A percentile compares a stretch with the other conserved stretches of the same genome.
Evolutionary conservation across 768 basidiomycete genomes (phyloP).

Genomic region (Boletus rubescentipes): DNA sequence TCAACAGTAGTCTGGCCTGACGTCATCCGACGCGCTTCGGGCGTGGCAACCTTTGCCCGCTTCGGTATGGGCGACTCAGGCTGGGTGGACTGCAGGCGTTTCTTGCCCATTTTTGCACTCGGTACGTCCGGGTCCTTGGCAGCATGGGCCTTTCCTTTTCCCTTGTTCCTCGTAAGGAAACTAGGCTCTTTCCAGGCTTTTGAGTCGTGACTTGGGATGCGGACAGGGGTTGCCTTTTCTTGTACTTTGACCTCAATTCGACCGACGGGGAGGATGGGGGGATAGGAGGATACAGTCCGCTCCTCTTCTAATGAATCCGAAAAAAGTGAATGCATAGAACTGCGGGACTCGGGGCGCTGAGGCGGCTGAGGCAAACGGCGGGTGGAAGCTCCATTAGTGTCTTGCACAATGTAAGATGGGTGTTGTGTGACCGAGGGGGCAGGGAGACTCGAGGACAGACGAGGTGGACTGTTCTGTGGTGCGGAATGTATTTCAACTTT

Average conservation of each 20-base stretch:
- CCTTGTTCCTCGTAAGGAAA: conserved; percentile 26
- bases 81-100: conserved; percentile 12
- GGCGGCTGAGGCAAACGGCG: neutral
- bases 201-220: conserved; percentile 22
- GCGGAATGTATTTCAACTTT: conserved; percentile 2
- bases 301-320: conserved; percentile 13
- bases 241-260: neutral
- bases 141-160: conserved; percentile 18
- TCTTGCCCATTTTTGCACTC: conserved; percentile 4
- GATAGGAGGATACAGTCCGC: neutral
- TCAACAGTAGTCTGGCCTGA: neutral
- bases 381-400: neutral
- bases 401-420: neutral
- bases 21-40: neutral
- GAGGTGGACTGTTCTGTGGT: neutral
- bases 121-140: conserved; percentile 3
- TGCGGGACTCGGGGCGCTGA: neutral
- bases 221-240: neutral
- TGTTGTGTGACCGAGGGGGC: neutral
- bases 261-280: neutral
- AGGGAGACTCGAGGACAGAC: neutral
- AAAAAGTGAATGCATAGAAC: conserved; percentile 29
- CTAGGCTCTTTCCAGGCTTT: conserved; percentile 34
- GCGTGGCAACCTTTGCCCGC: conserved; percentile 4
- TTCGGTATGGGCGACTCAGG: conserved; percentile 15